Evolutionary conservation across 1,284 basidiomycete species (phyloP).

Genomic region (Somion occarium): DNA sequence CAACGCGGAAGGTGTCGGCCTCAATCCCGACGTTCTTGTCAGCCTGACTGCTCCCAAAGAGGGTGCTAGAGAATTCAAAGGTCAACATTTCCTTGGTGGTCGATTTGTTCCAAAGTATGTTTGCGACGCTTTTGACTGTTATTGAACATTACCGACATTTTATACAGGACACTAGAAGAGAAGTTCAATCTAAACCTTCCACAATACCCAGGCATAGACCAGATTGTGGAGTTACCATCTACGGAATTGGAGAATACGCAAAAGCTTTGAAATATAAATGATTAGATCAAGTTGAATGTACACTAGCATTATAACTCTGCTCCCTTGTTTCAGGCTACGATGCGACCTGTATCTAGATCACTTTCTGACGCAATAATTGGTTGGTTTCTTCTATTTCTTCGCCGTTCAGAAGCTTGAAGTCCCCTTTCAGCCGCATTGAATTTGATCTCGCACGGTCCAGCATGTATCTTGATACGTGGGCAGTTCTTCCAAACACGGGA

Average conservation of each 20-base stretch:
- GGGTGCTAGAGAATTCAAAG: conserved; percentile 73
- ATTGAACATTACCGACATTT: neutral
- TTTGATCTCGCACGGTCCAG: no score
- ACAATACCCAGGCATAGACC: conserved; percentile 68
- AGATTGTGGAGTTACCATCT: conserved; percentile 69
- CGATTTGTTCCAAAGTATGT: conserved; percentile 84
- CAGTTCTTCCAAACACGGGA: no score
- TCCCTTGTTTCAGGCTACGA: neutral
- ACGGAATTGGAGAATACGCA: conserved; percentile 14
- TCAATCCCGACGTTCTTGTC: conserved; percentile 78
- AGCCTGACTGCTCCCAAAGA: conserved; percentile 94
- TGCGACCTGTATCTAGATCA: neutral
- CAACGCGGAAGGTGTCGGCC: conserved; percentile 45
- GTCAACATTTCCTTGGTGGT: conserved; percentile 89
- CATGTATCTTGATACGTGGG: no score
- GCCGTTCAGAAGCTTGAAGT: no score
- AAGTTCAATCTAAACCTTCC: conserved; percentile 78
- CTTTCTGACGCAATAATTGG: neutral
- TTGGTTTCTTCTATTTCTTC: neutral
- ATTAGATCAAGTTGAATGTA: neutral
- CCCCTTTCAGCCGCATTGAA: no score
- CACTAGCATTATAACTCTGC: neutral
- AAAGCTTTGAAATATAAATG: neutral
- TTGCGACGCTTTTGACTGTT: neutral
- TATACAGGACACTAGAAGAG: conserved; percentile 52